phyloP scores from a whole-genome alignment of 1,139 yeast genomes.

The Yamadazyma friedrichii region DNA sequence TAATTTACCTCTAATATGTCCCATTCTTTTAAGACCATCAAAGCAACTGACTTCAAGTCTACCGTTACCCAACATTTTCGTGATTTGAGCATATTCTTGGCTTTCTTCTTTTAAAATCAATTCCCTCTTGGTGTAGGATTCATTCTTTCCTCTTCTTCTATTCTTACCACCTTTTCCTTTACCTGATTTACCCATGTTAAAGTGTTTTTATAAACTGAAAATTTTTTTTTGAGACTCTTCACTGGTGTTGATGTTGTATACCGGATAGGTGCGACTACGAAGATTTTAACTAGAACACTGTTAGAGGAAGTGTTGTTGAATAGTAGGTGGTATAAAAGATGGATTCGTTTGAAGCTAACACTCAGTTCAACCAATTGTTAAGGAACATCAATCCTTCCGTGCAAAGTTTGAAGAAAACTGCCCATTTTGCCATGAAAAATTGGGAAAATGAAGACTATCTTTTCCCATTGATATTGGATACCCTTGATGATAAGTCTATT shows the following conservation, averaged over 20 bases:
- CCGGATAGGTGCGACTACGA: background rate
- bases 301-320: too few species aligned
- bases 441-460: constrained; percentile 68
- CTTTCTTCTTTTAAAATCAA: constrained; percentile 90
- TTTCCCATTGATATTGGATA: constrained; percentile 67
- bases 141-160: constrained; percentile 99
- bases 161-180: constrained; percentile 72
- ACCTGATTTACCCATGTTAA: constrained; percentile 48
- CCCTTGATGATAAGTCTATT: constrained; percentile 45
- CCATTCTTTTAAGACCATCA: constrained; percentile 91
- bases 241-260: background rate
- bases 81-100: constrained; percentile 97
- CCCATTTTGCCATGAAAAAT: constrained; percentile 59
- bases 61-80: constrained; percentile 98
- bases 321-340: constrained; percentile 24
- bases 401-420: constrained; percentile 52
- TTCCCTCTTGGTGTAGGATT: constrained; percentile 91
- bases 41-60: constrained; percentile 94
- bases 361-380: constrained; percentile 64
- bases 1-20: constrained; percentile 97
- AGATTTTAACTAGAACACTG: too few species aligned
- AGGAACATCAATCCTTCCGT: constrained; percentile 62
- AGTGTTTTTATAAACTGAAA: background rate
- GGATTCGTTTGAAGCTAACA: constrained; percentile 80
- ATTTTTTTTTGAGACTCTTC: constrained; percentile 1